A percentile compares a stretch with the other conserved stretches of the same genome.
phyloP scores from a whole-genome alignment of 2,329 filamentous ascomycete species.

The Cladosporium colombiae region DNA sequence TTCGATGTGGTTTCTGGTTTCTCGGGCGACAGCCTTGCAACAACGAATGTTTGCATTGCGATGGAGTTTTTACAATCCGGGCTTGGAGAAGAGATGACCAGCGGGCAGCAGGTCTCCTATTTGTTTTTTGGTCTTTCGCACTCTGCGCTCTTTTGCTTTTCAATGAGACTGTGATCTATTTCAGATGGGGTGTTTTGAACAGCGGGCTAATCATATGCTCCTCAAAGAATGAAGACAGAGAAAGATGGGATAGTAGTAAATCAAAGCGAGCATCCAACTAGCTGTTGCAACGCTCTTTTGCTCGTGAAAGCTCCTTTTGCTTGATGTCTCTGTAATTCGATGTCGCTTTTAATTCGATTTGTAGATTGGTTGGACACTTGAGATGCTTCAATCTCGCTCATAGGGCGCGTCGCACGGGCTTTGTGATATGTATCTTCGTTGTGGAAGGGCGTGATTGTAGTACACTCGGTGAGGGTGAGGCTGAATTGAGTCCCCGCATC shows the following conservation, averaged over 20 bases:
- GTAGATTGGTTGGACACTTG: background rate
- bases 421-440: background rate
- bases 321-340: background rate
- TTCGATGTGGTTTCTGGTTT: background rate
- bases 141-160: background rate
- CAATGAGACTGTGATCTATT: background rate
- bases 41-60: background rate
- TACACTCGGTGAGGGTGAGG: background rate
- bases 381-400: background rate
- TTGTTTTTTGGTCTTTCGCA: background rate
- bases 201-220: background rate
- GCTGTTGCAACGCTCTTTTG: conserved; percentile 8
- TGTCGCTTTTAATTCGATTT: background rate
- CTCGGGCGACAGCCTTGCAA: background rate
- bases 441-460: background rate
- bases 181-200: background rate
- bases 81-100: conserved; percentile 5
- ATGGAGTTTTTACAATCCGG: background rate
- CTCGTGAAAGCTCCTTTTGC: background rate
- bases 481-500: background rate
- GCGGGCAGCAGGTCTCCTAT: conserved; percentile 1
- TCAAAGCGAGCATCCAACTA: conserved; percentile 9
- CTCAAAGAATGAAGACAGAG: background rate
- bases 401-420: background rate
- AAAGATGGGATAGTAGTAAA: background rate